Conservation (phyloP, 495 filamentous ascomycete species). For the Aspergillus campestris region DNA sequence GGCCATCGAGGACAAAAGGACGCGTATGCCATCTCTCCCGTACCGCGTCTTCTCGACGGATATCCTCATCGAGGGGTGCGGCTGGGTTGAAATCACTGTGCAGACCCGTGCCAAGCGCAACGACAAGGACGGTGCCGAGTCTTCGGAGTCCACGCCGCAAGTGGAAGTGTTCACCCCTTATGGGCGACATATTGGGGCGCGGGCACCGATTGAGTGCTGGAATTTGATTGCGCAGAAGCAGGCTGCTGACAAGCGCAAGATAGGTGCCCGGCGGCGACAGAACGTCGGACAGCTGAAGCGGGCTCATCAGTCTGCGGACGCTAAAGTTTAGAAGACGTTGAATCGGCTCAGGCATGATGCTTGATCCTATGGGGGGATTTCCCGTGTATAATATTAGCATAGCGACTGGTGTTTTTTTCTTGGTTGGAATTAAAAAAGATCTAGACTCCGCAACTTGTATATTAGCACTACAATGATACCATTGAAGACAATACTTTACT, state of each 20-base stretch:
- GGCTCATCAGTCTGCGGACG: background rate
- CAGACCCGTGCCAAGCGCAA: constrained; percentile 57
- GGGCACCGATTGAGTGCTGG: constrained; percentile 71
- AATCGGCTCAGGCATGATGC: no score
- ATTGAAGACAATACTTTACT: background rate
- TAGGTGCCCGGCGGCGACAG: constrained; percentile 12
- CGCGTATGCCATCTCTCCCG: constrained; percentile 45
- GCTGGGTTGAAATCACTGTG: constrained; percentile 84
- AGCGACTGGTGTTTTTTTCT: constrained; percentile 23
- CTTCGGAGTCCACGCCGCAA: constrained; percentile 42
- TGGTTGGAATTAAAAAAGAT: background rate
- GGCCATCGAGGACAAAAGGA: constrained; percentile 23
- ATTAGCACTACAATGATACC: background rate
- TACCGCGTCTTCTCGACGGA: constrained; percentile 74
- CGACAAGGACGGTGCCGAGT: constrained; percentile 10
- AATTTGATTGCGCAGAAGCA: constrained; percentile 28
- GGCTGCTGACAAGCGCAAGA: constrained; percentile 27
- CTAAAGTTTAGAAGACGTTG: no score
- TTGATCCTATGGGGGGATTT: no score
- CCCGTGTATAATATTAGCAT: constrained; percentile 11
- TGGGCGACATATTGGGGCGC: constrained; percentile 61
- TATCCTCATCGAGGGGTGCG: constrained; percentile 80
- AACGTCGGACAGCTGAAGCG: constrained; percentile 20
- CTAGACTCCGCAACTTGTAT: background rate
- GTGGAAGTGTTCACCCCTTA: constrained; percentile 82